phyloP scores from a whole-genome alignment of 345 rosid genomes.

The Bruguiera sexangula region DNA sequence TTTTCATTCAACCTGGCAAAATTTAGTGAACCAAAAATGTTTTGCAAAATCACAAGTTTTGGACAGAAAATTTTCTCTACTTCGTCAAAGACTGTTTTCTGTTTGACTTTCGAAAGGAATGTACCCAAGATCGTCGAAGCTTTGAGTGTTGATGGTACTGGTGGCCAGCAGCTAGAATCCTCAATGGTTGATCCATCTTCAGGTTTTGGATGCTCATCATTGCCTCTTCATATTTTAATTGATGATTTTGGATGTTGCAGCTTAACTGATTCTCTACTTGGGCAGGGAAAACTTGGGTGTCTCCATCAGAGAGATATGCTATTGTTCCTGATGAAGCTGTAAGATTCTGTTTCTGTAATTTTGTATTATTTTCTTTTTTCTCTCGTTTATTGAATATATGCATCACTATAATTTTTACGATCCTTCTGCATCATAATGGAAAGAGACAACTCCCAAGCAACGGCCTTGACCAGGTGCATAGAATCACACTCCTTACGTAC shows the following conservation, averaged over 20 bases:
- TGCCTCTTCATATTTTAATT: not conserved
- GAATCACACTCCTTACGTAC: no score
- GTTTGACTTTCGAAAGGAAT: slow-evolving; percentile 43
- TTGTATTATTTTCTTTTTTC: not conserved
- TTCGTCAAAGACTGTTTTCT: not conserved
- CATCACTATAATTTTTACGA: no score
- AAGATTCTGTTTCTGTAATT: slow-evolving; percentile 25
- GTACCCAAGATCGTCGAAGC: slow-evolving; percentile 65
- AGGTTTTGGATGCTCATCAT: slow-evolving; percentile 38
- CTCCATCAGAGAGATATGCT: slow-evolving; percentile 86
- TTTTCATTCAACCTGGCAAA: not conserved
- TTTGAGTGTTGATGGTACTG: slow-evolving; percentile 80
- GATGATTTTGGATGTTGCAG: not conserved
- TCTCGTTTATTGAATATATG: no score
- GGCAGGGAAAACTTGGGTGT: slow-evolving; percentile 82
- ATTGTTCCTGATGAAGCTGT: slow-evolving; percentile 86
- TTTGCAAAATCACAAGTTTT: not conserved
- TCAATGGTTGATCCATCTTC: slow-evolving; percentile 60
- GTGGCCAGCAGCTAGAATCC: slow-evolving; percentile 69
- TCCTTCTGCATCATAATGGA: no score
- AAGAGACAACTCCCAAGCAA: no score
- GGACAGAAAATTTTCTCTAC: not conserved
- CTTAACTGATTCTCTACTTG: slow-evolving; percentile 7
- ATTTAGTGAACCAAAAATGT: not conserved
- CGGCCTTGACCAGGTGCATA: no score